Percentiles rank a stretch among this genome's conserved stretches.
phyloP scores from a whole-genome alignment of 768 basidiomycete species.

The Rhizopogon rudus region DNA sequence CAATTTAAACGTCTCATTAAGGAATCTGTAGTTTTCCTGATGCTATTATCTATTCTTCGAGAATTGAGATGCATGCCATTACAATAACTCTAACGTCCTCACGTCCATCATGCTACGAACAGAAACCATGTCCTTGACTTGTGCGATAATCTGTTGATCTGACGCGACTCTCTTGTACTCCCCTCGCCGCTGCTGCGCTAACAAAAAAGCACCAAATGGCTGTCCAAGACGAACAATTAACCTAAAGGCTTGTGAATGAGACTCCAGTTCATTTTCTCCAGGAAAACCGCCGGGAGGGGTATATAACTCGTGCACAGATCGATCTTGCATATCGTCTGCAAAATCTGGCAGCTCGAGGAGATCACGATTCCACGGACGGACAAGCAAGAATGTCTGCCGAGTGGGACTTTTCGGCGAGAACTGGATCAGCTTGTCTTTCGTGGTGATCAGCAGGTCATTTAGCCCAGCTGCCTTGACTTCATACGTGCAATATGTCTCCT shows the following conservation, averaged over 20 bases:
- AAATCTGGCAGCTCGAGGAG: background rate
- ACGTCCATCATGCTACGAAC: background rate
- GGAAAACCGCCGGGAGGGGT: background rate
- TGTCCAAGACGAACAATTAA: background rate
- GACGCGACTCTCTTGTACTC: conserved; percentile 6
- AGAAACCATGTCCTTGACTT: background rate
- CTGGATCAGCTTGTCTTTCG: background rate
- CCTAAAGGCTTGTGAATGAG: background rate
- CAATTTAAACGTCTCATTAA: no score
- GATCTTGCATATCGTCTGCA: background rate
- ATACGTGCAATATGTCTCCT: background rate
- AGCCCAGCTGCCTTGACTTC: background rate
- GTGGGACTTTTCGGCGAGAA: background rate
- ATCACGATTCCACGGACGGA: background rate
- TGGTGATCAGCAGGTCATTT: background rate
- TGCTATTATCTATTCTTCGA: no score
- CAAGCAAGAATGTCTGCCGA: background rate
- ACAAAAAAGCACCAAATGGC: conserved; percentile 1
- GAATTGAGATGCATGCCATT: background rate
- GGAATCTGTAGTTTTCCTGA: no score
- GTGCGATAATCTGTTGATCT: background rate
- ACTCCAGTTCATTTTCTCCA: background rate
- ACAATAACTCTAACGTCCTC: background rate
- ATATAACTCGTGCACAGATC: no score
- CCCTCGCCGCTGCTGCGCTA: background rate